Base-by-base conservation (phyloP, 2,329 filamentous ascomycete genomes). In the Emmonsia crescens region DNA sequence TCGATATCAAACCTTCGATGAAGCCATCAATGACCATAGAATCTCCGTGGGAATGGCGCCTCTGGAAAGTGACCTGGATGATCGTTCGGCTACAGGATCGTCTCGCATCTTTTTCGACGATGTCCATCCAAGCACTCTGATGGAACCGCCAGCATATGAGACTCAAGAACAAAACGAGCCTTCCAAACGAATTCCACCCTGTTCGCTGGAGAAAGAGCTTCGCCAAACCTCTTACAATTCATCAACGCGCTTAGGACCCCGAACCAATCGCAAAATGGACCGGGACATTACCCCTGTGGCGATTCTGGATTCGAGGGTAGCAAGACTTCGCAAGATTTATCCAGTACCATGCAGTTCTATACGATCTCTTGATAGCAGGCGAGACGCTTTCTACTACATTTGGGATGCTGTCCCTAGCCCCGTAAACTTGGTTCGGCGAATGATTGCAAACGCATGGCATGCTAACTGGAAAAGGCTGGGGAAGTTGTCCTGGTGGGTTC, bases 401-500 rank as follows among this genome's bases (percentile, higher is more conserved):
- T 57, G 56, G 56, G 49, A 52, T 38, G 40, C 52, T 40, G 55
- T 62, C 10, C 52, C 60, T 9, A 57, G 54, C 21, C 38, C 60
- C 2, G 48, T 55, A n/a, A 59, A 56, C 27, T 59, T 74, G 12
- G 68, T 70, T 54, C 66, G 68, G 38, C 66, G 67, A n/a, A 69
- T 74, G 16, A 67, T 74, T 52, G 67, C 67, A n/a, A 72, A 72
- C 61, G 68, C 72, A 44, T 74, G 73, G 73, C 66, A 68, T 24
- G 66, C 66, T 40, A 72, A 72, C 59, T 72, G 70, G 68, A 64
- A 65, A 36, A 62, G 64, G 29, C 64, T 73, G 44, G 69, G 72
- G 12, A 70, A 68, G 44, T 56, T 74, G 33, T 71, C 71, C 40
- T 74, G 72, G 72, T 74, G 72, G 72, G 67, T 74, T 38, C 62